Evolutionary conservation across 164 flowering plant species (phyloP).

Genomic region (Tetrastigma voinierianum): DNA sequence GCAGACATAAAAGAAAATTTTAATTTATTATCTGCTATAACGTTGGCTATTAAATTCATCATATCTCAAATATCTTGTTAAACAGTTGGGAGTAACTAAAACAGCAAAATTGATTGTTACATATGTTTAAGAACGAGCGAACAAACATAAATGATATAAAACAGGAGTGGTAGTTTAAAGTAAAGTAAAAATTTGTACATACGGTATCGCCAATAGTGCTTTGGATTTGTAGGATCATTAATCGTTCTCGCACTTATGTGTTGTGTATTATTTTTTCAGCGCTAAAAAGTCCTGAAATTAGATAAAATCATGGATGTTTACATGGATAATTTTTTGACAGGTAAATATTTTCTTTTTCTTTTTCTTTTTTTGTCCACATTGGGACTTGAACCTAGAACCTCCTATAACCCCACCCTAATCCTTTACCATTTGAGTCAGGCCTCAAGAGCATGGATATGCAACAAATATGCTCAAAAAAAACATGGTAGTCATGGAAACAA

Average conservation of each 20-base stretch:
- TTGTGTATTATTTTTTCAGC: slow-evolving; percentile 76
- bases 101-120: no score
- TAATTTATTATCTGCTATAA: no score
- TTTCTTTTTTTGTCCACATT: no score
- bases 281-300: slow-evolving; percentile 76
- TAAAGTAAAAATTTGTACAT: slow-evolving; percentile 21
- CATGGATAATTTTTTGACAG: no score
- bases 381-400: no score
- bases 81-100: neutral
- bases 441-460: no score
- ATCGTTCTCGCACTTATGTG: slow-evolving; percentile 95
- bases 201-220: slow-evolving; percentile 99
- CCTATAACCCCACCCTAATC: no score
- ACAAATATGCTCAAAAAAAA: neutral
- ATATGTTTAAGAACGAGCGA: no score
- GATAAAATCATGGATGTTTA: neutral
- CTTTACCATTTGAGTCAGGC: no score
- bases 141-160: neutral
- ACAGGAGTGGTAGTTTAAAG: neutral
- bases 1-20: no score
- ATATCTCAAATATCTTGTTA: neutral
- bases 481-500: neutral
- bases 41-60: neutral
- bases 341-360: no score
- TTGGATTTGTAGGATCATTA: slow-evolving; percentile 96